Conservation (phyloP, 2,329 filamentous ascomycete species). For the Madurella mycetomatis region DNA sequence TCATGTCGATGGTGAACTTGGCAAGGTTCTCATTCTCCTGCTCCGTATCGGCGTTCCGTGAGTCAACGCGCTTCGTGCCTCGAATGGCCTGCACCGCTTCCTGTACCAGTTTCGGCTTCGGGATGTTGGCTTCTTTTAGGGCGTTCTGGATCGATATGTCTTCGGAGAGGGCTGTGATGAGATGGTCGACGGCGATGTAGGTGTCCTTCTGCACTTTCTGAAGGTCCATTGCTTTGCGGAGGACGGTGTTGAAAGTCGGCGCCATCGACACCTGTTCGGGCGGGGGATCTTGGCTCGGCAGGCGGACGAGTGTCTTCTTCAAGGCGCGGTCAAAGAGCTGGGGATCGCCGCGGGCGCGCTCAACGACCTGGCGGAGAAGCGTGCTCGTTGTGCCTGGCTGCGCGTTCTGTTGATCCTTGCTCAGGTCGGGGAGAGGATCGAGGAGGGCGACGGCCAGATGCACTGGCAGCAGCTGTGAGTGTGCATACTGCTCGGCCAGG, state of each 20-base stretch:
- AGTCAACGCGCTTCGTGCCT: constrained; percentile 89
- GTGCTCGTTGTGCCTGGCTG: constrained; percentile 61
- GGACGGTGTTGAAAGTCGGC: constrained; percentile 73
- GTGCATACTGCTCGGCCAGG: constrained; percentile 82
- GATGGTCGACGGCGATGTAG: constrained; percentile 89
- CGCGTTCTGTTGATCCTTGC: constrained; percentile 77
- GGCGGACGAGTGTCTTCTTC: constrained; percentile 85
- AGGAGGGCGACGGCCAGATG: constrained; percentile 83
- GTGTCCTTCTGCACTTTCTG: constrained; percentile 98
- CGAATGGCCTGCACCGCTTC: constrained; percentile 88
- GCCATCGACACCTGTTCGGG: constrained; percentile 83
- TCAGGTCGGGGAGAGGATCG: constrained; percentile 68
- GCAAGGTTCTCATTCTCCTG: constrained; percentile 90
- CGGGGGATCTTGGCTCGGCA: constrained; percentile 91
- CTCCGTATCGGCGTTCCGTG: constrained; percentile 90
- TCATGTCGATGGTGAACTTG: constrained; percentile 99
- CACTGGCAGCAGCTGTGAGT: constrained; percentile 84
- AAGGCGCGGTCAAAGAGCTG: constrained; percentile 83
- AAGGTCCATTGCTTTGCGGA: constrained; percentile 80
- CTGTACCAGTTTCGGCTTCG: constrained; percentile 85
- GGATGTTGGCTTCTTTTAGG: constrained; percentile 82
- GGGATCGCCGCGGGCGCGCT: constrained; percentile 87
- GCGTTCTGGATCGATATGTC: constrained; percentile 68
- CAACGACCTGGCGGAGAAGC: constrained; percentile 92
- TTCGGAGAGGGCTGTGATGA: constrained; percentile 80